These are phyloP conservation scores for Chloris gayana DNA, from an alignment of 176 grass and related monocot species.

Conservation along the genomic window DNA sequence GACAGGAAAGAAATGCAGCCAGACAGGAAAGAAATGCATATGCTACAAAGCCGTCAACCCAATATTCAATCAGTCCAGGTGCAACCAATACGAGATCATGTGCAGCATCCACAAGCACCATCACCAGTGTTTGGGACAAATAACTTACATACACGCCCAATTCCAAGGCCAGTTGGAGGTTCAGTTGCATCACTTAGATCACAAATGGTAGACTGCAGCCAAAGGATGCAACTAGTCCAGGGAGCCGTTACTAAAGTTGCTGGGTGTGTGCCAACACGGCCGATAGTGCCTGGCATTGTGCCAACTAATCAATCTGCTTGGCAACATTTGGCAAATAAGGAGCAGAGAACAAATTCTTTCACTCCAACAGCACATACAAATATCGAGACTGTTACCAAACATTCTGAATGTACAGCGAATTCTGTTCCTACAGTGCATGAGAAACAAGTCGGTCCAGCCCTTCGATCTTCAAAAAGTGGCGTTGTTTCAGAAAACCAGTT, in stretches of 20 bases:
- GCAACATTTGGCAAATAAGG: constrained; percentile 59
- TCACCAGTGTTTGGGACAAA: constrained; percentile 63
- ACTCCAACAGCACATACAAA: constrained; percentile 53
- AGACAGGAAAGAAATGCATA: constrained; percentile 53
- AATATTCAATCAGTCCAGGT: constrained; percentile 42
- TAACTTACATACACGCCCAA: constrained; percentile 56
- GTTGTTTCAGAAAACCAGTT: constrained; percentile 47
- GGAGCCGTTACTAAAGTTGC: constrained; percentile 46
- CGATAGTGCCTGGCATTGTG: constrained; percentile 16
- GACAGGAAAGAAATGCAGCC: constrained; percentile 57
- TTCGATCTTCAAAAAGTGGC: constrained; percentile 53
- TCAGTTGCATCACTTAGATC: constrained; percentile 51
- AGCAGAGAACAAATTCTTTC: constrained; percentile 58
- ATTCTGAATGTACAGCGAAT: constrained; percentile 38
- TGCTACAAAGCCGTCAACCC: constrained; percentile 41
- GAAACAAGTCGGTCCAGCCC: constrained; percentile 57
- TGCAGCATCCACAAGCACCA: constrained; percentile 64
- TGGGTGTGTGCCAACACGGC: constrained; percentile 34
- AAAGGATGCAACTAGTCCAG: constrained; percentile 53
- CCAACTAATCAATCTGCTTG: constrained; percentile 48
- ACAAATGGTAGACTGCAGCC: constrained; percentile 51
- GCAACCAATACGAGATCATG: constrained; percentile 54
- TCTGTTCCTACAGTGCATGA: constrained; percentile 52
- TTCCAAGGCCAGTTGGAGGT: constrained; percentile 52
- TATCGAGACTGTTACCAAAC: constrained; percentile 54